phyloP scores from a whole-genome alignment of 179 eudicot genomes.

The Pouteria campechiana region DNA sequence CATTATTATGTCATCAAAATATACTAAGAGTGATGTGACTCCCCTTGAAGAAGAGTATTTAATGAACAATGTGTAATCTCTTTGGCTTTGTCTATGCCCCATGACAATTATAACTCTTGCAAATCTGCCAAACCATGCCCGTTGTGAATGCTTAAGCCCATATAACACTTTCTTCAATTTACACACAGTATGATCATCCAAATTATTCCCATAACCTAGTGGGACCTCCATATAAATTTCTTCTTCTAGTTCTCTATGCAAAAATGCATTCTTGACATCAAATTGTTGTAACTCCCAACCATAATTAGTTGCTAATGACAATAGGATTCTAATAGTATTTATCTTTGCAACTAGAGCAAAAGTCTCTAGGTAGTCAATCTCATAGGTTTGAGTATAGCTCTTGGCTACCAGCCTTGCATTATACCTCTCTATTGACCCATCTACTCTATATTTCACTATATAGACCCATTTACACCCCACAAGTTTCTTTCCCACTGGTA shows the following conservation, averaged over 20 bases:
- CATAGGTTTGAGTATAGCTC: constrained; percentile 4
- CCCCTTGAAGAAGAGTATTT: not conserved
- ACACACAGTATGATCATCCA: too few species aligned
- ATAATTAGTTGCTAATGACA: constrained; percentile 1
- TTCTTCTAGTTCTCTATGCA: not conserved
- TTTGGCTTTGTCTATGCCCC: not conserved
- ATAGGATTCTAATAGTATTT: constrained; percentile 2
- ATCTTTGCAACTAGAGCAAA: constrained; percentile 2
- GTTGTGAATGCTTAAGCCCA: not conserved
- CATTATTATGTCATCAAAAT: not conserved
- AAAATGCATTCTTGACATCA: not conserved
- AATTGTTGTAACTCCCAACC: not conserved
- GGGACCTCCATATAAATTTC: not conserved
- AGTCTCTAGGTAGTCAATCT: not conserved
- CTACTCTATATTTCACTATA: not conserved
- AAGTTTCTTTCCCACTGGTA: too few species aligned
- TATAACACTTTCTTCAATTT: not conserved
- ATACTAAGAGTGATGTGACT: not conserved
- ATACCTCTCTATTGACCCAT: constrained; percentile 2
- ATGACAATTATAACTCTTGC: not conserved
- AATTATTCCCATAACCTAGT: too few species aligned
- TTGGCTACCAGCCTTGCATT: constrained; percentile 4
- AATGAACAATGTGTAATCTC: constrained; percentile 1
- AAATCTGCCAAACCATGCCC: constrained; percentile 7
- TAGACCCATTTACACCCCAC: constrained; percentile 2